These are phyloP conservation scores for Agaricus blazei DNA, from an alignment of 768 basidiomycete species.

Conservation along the genomic window DNA sequence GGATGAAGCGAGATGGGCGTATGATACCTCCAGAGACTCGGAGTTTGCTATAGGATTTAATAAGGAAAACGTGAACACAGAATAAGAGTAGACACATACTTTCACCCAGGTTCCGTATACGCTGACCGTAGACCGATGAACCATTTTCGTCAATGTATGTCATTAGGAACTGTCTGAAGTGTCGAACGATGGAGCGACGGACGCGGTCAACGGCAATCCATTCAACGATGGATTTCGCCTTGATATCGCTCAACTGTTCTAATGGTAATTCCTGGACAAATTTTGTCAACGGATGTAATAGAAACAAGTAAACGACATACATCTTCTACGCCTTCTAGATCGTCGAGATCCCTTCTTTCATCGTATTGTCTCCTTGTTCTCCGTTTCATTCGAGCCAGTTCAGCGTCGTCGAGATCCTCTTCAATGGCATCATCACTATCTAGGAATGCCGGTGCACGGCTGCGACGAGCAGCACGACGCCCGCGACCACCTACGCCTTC, in stretches of 20 bases:
- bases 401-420: slow-evolving; percentile 62
- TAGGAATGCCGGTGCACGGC: slow-evolving; percentile 83
- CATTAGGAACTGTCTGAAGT: slow-evolving; percentile 94
- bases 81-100: slow-evolving; percentile 41
- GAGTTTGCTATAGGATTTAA: slow-evolving; percentile 68
- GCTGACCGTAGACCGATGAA: slow-evolving; percentile 88
- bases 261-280: slow-evolving; percentile 77
- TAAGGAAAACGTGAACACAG: neutral
- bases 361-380: slow-evolving; percentile 91
- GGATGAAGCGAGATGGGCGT: slow-evolving; percentile 86
- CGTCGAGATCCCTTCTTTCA: slow-evolving; percentile 85
- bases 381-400: slow-evolving; percentile 66
- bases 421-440: slow-evolving; percentile 80
- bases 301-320: slow-evolving; percentile 37
- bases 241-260: slow-evolving; percentile 96
- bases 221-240: slow-evolving; percentile 94
- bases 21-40: slow-evolving; percentile 96
- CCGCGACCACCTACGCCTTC: slow-evolving; percentile 65
- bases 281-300: neutral
- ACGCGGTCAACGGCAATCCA: slow-evolving; percentile 96
- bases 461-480: slow-evolving; percentile 69
- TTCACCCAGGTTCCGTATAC: slow-evolving; percentile 92
- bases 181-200: slow-evolving; percentile 80
- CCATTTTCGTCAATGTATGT: slow-evolving; percentile 93
- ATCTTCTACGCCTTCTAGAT: slow-evolving; percentile 85